A percentile compares a stretch with the other conserved stretches of the same genome.
These are phyloP conservation scores for Hortaea werneckii DNA, from an alignment of 2,329 filamentous ascomycete genomes.

Conservation along the genomic window DNA sequence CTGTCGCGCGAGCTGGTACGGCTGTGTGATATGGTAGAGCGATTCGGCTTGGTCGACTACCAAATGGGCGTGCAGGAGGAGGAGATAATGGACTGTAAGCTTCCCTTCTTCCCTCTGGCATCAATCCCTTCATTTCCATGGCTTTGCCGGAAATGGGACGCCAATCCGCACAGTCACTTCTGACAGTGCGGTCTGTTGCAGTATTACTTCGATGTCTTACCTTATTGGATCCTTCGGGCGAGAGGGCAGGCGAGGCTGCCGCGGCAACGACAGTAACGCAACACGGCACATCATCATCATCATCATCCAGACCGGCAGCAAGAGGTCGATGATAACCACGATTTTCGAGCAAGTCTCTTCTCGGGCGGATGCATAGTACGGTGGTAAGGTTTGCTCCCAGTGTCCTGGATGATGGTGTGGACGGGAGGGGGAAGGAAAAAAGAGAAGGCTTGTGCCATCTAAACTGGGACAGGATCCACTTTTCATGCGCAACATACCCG, in stretches of 20 bases:
- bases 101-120: not conserved
- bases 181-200: too few species aligned
- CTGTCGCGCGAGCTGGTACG: slow-evolving; percentile 75
- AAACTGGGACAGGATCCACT: too few species aligned
- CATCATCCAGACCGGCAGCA: not conserved
- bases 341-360: too few species aligned
- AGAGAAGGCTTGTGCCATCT: too few species aligned
- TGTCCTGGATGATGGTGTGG: too few species aligned
- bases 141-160: not conserved
- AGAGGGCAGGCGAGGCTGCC: not conserved
- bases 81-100: slow-evolving; percentile 72
- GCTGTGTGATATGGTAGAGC: slow-evolving; percentile 77
- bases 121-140: not conserved
- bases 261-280: not conserved
- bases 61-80: slow-evolving; percentile 96
- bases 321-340: not conserved
- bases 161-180: not conserved
- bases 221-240: slow-evolving; percentile 12
- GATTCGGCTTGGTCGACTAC: slow-evolving; percentile 91
- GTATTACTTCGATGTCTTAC: not conserved
- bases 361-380: too few species aligned
- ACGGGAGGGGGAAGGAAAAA: too few species aligned
- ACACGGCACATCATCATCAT: too few species aligned
- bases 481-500: too few species aligned
- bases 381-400: too few species aligned